These are phyloP conservation scores for Ophiostoma sp. DNA, from an alignment of 2,329 filamentous ascomycete genomes.

Conservation along the genomic window DNA sequence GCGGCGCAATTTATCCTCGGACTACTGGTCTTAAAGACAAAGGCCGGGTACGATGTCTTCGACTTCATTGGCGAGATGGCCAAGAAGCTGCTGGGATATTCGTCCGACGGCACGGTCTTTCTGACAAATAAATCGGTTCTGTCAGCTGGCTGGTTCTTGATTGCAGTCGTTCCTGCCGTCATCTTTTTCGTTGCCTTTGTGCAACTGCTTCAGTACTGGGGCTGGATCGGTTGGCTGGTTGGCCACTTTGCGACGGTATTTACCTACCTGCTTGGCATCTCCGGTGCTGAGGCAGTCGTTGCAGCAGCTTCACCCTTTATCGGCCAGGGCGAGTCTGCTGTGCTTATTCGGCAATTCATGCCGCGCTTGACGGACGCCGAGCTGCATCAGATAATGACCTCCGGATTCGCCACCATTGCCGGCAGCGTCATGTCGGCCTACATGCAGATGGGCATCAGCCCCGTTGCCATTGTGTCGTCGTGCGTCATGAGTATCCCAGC, in stretches of 20 bases:
- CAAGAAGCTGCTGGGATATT: constrained; percentile 72
- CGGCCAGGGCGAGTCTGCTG: constrained; percentile 89
- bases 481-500: constrained; percentile 97
- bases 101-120: constrained; percentile 71
- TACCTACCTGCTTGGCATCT: constrained; percentile 85
- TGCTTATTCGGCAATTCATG: constrained; percentile 87
- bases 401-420: constrained; percentile 88
- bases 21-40: constrained; percentile 80
- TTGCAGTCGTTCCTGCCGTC: constrained; percentile 81
- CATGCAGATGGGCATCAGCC: constrained; percentile 78
- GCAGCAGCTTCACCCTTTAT: constrained; percentile 92
- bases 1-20: constrained; percentile 84
- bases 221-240: constrained; percentile 85
- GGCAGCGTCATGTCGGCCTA: constrained; percentile 86
- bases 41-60: constrained; percentile 82
- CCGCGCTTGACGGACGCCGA: constrained; percentile 83
- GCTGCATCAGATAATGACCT: constrained; percentile 89
- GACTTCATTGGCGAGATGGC: constrained; percentile 79
- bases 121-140: constrained; percentile 54
- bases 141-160: constrained; percentile 65
- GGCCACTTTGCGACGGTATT: constrained; percentile 85
- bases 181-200: constrained; percentile 96
- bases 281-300: constrained; percentile 89
- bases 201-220: constrained; percentile 78
- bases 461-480: constrained; percentile 82